Percentiles rank a stretch among this genome's conserved stretches.
Conservation (phyloP, 1,139 yeast genomes). For the Candida mesenterica region DNA sequence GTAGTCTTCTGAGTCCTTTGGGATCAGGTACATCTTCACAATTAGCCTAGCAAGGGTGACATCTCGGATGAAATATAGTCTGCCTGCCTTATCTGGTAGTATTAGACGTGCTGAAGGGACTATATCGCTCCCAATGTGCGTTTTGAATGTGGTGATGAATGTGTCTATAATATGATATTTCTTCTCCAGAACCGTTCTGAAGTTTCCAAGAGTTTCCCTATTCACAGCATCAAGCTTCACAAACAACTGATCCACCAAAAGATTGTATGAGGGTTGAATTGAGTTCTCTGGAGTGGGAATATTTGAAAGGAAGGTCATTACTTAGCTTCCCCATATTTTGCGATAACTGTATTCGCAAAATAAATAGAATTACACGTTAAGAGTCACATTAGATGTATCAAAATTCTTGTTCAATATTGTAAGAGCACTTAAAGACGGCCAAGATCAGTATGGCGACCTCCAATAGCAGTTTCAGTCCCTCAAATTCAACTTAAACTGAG, state of each 20-base stretch:
- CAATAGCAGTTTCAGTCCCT: too few species aligned
- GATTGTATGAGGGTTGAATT: constrained; percentile 22
- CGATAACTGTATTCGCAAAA: too few species aligned
- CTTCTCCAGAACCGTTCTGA: constrained; percentile 27
- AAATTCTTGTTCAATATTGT: too few species aligned
- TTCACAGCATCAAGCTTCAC: constrained; percentile 32
- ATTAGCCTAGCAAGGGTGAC: constrained; percentile 46
- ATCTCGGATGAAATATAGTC: constrained; percentile 56
- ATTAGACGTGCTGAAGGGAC: constrained; percentile 65
- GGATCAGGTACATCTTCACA: constrained; percentile 33
- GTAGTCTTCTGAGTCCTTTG: constrained; percentile 36
- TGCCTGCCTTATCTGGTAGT: constrained; percentile 58
- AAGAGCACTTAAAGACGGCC: too few species aligned
- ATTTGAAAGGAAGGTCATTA: constrained; percentile 14
- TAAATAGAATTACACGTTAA: too few species aligned
- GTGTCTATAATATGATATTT: constrained; percentile 33
- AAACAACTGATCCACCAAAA: constrained; percentile 33
- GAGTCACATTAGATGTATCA: too few species aligned
- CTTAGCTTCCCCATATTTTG: neutral
- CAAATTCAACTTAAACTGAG: too few species aligned
- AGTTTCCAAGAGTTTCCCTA: constrained; percentile 26
- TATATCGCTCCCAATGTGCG: constrained; percentile 66
- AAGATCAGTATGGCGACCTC: too few species aligned
- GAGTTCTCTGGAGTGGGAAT: constrained; percentile 11
- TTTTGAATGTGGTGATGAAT: constrained; percentile 62